A percentile compares a stretch with the other conserved stretches of the same genome.
Evolutionary conservation across 768 basidiomycete genomes (phyloP).

Genomic region (Phallus indusiatus): DNA sequence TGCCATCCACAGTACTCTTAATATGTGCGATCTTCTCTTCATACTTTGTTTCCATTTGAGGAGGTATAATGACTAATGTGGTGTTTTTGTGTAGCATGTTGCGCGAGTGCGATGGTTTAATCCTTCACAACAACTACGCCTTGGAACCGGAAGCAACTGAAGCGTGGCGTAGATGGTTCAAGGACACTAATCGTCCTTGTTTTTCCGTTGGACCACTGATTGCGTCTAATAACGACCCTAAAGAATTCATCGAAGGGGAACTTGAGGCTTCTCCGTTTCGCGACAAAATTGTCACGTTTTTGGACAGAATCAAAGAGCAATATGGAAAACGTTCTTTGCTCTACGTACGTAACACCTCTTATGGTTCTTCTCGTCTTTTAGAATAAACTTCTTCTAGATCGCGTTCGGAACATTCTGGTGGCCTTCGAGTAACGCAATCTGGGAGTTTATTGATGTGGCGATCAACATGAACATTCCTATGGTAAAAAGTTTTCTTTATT

Average conservation of each 20-base stretch:
- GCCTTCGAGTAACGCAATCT: slow-evolving; percentile 12
- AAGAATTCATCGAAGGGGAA: slow-evolving; percentile 3
- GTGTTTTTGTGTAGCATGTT: neutral
- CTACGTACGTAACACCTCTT: slow-evolving; percentile 12
- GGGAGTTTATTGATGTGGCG: too few relatives aligned
- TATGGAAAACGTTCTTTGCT: slow-evolving; percentile 15
- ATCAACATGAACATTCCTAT: too few relatives aligned
- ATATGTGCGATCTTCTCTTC: too few relatives aligned
- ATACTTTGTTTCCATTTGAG: too few relatives aligned
- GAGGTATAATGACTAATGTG: too few relatives aligned
- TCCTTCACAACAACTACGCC: slow-evolving; percentile 10
- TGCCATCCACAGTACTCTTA: too few relatives aligned
- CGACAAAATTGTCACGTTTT: slow-evolving; percentile 11
- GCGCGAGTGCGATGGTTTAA: slow-evolving; percentile 11
- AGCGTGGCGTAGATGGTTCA: slow-evolving; percentile 12
- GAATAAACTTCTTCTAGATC: slow-evolving; percentile 6
- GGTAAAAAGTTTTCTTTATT: too few relatives aligned
- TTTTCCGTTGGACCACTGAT: slow-evolving; percentile 14
- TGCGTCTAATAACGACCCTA: neutral
- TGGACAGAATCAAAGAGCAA: slow-evolving; percentile 9
- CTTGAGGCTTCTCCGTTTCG: slow-evolving; percentile 10
- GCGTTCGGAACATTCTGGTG: slow-evolving; percentile 18
- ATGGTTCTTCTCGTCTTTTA: neutral
- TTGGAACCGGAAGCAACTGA: slow-evolving; percentile 15
- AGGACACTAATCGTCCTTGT: slow-evolving; percentile 6